Base-by-base conservation (phyloP, 306 rosid genomes). In the Trichosanthes cucumerina region DNA sequence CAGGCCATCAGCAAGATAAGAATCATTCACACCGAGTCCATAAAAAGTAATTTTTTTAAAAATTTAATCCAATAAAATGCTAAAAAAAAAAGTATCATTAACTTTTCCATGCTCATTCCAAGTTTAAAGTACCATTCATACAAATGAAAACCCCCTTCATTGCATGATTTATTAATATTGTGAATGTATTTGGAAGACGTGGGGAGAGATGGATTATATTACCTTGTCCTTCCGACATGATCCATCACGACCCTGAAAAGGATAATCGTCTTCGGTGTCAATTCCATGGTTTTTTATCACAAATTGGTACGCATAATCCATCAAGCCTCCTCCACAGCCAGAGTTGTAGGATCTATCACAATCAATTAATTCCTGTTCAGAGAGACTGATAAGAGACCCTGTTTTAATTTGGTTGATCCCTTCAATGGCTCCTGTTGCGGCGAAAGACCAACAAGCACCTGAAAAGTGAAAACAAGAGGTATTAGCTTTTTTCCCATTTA, bases 381-480 rank as follows among this genome's bases (percentile, higher is more conserved):
- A 92, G 75, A 94, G 92, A 79, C 96, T 94, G 58, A 79, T 59
- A 69, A 94, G 96, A 53, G 98, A 90, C 19, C 95, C 98, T 0
- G 98, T 87, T 46, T 85, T 94, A 76, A 94, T 89, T 86, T 94
- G 87, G 69, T 92, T 94, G 86, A 94, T 88, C 16, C 95, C 98
- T 91, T 94, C 98, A 34, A 94, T 87, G 36, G 98, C 98, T 33
- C 98, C 98, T 0, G 96, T 94, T 9, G 95, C 92, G 14, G 98
- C 85, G 85, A 94, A 94, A 33, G 98, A 46, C 98, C 98, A 94
- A 81, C 98, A 94, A 74, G 96, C 93, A 78, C 98, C 98, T 94
- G 78, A 44, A 80, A 79, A 46, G 39, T 92, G 76, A 44, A 80
- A 79, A 46, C 56, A 15, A 70, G 12, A 44, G 76, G 8, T 13